Evolutionary conservation across 1,284 basidiomycete genomes (phyloP), one percentile per base, ranked within the genome.

Genomic region (Wolfiporia cocos): DNA sequence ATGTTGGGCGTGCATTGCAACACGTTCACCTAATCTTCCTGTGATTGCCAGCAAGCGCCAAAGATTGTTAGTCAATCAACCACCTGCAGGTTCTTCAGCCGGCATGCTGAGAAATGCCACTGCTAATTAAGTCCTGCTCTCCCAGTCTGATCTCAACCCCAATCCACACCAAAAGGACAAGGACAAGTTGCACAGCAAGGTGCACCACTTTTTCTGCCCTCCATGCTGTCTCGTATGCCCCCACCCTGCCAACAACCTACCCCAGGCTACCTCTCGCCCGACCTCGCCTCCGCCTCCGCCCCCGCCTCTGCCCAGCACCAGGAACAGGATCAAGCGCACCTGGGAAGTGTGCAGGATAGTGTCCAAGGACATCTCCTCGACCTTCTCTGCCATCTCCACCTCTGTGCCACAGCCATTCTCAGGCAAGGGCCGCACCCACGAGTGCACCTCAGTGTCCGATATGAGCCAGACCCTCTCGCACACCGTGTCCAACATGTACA

Each of bases 311-410:
- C 60, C 67, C 35, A 56, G 66, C 32, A 63, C 72, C 22, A 73
- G 77, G 22, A 65, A 64, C 51, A 76, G 73, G 55, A 63, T 86
- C 46, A 80, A 76, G 52, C 80, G 81, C 43, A 81, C 75, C 15
- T 79, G 84, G 53, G 75, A 62, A 31, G 69, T 64, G 7, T 72
- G 81, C 36, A 69, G 78, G 53, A 86, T 81, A 67, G 81, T 78
- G 58, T 74, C 78, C 7, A 76, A 81, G 52, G 70, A 75, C 52
- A 54, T 55, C 39, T 48, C 56, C 15, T 46, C 52, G 9, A 22
- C 51, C 28, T 48, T 57, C 44, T 21, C 51, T 6, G n/a, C n/a
- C n/a, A n/a, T n/a, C 26, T 33, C 34, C n/a, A n/a, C n/a, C n/a
- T n/a, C n/a, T n/a, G n/a, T n/a, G n/a, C n/a, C n/a, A n/a, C n/a